Conservation (phyloP, 768 basidiomycete genomes). For the Fomitopsis serialis region DNA sequence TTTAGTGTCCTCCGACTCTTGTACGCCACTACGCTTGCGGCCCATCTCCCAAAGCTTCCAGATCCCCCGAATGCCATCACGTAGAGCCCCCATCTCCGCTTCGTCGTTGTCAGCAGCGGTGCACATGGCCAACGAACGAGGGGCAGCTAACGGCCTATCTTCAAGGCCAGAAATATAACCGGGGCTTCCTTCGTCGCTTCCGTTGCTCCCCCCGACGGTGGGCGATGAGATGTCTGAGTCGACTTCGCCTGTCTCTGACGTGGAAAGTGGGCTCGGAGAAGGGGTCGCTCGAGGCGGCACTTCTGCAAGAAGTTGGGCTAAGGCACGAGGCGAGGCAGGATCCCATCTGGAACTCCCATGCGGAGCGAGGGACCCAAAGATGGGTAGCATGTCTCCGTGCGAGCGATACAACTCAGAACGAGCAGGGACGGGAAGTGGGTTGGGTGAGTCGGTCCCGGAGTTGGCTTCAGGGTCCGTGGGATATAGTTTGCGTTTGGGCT, state of each 20-base stretch:
- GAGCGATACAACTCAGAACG: conserved; percentile 10
- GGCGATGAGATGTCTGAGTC: conserved; percentile 9
- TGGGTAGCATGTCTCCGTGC: conserved; percentile 18
- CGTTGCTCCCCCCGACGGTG: conserved; percentile 10
- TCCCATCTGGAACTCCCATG: conserved; percentile 17
- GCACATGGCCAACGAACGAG: too few species aligned
- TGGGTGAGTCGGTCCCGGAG: conserved; percentile 16
- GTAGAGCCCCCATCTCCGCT: conserved; percentile 35
- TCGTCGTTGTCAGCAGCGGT: not conserved
- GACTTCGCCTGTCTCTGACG: conserved; percentile 2
- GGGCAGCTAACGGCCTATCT: too few species aligned
- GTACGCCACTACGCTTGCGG: not conserved
- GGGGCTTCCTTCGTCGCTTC: conserved; percentile 8
- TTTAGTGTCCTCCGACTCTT: conserved; percentile 15
- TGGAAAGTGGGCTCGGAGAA: conserved; percentile 9
- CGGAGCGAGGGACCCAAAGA: conserved; percentile 7
- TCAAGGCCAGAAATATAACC: too few species aligned
- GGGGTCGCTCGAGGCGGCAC: conserved; percentile 22
- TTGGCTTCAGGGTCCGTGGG: conserved; percentile 11
- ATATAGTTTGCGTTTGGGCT: conserved; percentile 22
- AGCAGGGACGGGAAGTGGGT: conserved; percentile 18
- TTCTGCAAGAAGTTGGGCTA: conserved; percentile 21
- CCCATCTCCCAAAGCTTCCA: conserved; percentile 42
- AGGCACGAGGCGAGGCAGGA: conserved; percentile 24
- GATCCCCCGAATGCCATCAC: conserved; percentile 48